Evolutionary conservation across 345 rosid species (phyloP), one percentile per base, ranked within the genome.

Genomic region (Citrus glauca): DNA sequence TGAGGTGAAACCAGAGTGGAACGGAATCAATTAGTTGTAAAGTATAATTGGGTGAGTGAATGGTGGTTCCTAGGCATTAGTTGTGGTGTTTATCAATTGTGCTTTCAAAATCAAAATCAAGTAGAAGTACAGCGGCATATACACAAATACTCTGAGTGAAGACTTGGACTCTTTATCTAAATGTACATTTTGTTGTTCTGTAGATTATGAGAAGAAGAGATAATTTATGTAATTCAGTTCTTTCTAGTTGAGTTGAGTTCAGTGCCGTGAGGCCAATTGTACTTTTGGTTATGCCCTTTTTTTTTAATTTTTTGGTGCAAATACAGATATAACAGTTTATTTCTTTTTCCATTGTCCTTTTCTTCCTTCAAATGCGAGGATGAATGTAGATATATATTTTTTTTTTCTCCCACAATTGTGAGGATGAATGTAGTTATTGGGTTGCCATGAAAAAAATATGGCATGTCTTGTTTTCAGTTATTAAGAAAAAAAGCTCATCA

Each of bases 101-200:
- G 20, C 57, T 17, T 53, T 5, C 57, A 19, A 53, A 53, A 19
- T 53, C 19, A 17, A 53, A 53, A 19, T 53, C 19, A 17, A 53
- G 57, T 19, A 17, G 57, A 53, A 53, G 22, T 17, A 17, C 7
- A 4, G 22, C 6, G 2, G 17, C 5, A 13, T 45, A 53, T 53
- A 53, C 57, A 17, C 22, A 53, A 19, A 16, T 53, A 53, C 57
- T 5, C 57, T 40, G 3, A 19, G 40, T 64, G 13, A 7, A n/a
- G 63, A 56, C 40, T 53, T 5, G 8, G 63, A 56, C 57, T 35
- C 5, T 65, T 11, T n/a, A 14, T n/a, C 16, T 53, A 75, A 62
- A 38, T 42, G 50, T 71, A 37, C 65, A 66, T 67, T 76, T 25
- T 25, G 55, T 76, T 37, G 22, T 76, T 67, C 27, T 48, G 40